phyloP scores from a whole-genome alignment of 2,329 filamentous ascomycete genomes.

The Fusarium longipes region DNA sequence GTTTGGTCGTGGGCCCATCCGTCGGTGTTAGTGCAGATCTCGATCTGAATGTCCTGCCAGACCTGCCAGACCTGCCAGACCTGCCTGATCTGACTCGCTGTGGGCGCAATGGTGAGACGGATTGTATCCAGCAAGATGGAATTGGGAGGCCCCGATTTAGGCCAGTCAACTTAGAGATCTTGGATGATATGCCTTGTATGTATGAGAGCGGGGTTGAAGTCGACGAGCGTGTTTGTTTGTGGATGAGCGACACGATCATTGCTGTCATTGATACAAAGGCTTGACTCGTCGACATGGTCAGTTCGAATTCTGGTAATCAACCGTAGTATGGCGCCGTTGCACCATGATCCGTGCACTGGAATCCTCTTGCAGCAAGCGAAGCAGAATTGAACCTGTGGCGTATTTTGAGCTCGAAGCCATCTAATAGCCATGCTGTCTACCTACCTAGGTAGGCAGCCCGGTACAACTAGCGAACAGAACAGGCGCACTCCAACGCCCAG shows the following conservation, averaged over 20 bases:
- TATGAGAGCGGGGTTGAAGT: slow-evolving; percentile 24
- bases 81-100: slow-evolving; percentile 45
- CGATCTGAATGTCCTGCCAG: slow-evolving; percentile 42
- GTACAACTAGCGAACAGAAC: slow-evolving; percentile 25
- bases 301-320: slow-evolving; percentile 11
- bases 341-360: slow-evolving; percentile 31
- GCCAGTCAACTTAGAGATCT: slow-evolving; percentile 30
- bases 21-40: slow-evolving; percentile 45
- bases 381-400: slow-evolving; percentile 35
- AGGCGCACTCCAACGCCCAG: slow-evolving; percentile 42
- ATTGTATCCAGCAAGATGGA: slow-evolving; percentile 35
- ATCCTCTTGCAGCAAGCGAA: slow-evolving; percentile 24
- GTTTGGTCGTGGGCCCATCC: slow-evolving; percentile 34
- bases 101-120: slow-evolving; percentile 37
- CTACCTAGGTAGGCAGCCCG: background rate
- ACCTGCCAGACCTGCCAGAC: slow-evolving; percentile 39
- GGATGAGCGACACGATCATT: slow-evolving; percentile 14
- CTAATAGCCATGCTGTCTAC: background rate
- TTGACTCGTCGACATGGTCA: slow-evolving; percentile 34
- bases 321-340: slow-evolving; percentile 24
- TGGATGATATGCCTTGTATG: slow-evolving; percentile 12
- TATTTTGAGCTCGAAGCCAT: slow-evolving; percentile 21
- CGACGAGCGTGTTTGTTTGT: slow-evolving; percentile 2
- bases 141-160: slow-evolving; percentile 28
- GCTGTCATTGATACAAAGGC: slow-evolving; percentile 17